Evolutionary conservation across 225 moss, liverwort and hornwort species (phyloP), one percentile per base, ranked within the genome.

Genomic region (Pleurozium schreberi): DNA sequence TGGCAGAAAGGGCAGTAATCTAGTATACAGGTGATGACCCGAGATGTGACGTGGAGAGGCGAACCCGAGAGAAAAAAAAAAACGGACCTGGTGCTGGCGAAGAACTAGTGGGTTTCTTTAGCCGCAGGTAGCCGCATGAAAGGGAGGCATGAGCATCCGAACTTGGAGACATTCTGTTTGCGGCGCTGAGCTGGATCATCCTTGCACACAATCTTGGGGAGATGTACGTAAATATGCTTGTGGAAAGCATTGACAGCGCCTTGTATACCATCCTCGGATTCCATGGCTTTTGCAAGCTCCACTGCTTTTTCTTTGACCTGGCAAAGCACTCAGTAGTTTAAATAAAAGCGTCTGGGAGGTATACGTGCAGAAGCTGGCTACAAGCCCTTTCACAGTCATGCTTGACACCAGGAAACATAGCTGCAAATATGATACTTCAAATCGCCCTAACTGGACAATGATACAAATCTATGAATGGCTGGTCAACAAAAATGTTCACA

Each of bases 241-340:
- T 98, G 98, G 76, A 99, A 99, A 50, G 96, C 98, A 88, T 93
- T 88, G 7, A 99, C 98, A 71, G 97, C 96, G 86, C 98, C 98
- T 89, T 96, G 93, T 68, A 99, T 90, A 40, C 98, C 98, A 85
- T 99, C 91, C 91, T 99, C 98, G 14, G 88, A 91, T 90, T 96
- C 96, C 96, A 99, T 99, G 47, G 93, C 92, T 81, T 91, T 91
- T 11, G 98, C 91, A 61, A 99, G 70, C 57, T 94, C 93, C 77
- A 92, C 43, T 73, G 98, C 97, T 87, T 88, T 80, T 80, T 91
- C 63, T 82, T 99, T 99, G 22, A 96, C 97, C 98, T 98, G 92
- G 60, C 47, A 91, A 85, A 49, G 76, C 62, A 62, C n/a, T 42
- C 45, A 40, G 27, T n/a, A 86, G 68, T 75, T 88, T 45, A 55